Evolutionary conservation across 495 filamentous ascomycete species (phyloP), one percentile per base, ranked within the genome.

Genomic region (Bombardia bombarda): DNA sequence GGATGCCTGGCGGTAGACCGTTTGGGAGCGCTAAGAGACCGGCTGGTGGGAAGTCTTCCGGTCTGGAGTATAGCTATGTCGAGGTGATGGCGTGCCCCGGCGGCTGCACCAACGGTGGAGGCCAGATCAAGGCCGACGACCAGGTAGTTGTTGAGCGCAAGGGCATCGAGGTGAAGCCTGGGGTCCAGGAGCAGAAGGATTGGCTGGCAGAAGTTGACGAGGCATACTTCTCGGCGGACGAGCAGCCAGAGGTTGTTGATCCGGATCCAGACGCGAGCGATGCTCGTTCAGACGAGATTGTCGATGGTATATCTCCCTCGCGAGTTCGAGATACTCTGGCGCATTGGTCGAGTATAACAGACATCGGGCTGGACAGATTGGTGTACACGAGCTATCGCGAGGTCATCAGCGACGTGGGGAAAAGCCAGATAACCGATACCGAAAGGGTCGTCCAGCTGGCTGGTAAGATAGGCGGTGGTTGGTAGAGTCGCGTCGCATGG

Each of bases 21-120:
- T 55, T 60, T 24, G 67, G 65, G 1, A 60, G 62, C 8, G 63
- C 71, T 17, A 60, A 78, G 52, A 67, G 66, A 51, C 60, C 73
- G 46, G 52, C 67, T 47, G n/a, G n/a, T n/a, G 60, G 61, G 7
- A 68, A 66, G 44, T 33, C 62, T 10, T 42, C 53, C 3, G 65
- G 67, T 12, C 60, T 73, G 4, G 85, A 92, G 10, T 90, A 86
- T 55, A 78, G 79, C 18, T 97, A 94, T 63, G 86, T 98, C 9
- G 92, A 98, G 57, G 93, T 98, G 25, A 98, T 98, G 92, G 92
- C 92, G 21, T 98, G 92, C 64, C 92, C 92, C 0, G 92, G 93
- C 8, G 92, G 92, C 1, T 98, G 92, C 61, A 98, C 92, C 37
- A 98, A 97, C 56, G 92, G 92, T 0, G 92, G 92, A 18, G 92